Base-by-base conservation (phyloP, 495 filamentous ascomycete species). In the Penicillium roqueforti region DNA sequence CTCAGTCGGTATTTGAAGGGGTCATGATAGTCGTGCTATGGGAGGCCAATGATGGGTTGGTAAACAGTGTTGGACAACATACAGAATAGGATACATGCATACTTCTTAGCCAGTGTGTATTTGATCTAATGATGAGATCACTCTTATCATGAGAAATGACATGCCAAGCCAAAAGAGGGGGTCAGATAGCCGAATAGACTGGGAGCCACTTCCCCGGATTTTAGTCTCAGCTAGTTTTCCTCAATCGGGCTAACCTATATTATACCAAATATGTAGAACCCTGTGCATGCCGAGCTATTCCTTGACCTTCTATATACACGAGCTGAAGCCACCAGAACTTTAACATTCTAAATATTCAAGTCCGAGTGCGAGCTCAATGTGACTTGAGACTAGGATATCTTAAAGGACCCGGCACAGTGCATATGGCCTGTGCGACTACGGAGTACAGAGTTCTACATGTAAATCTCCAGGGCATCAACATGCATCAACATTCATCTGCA, bases 121-220 rank as follows among this genome's bases (percentile, higher is more conserved):
- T n/a, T n/a, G n/a, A n/a, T n/a, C n/a, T n/a, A n/a, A n/a, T 55
- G 38, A 48, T 59, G 52, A 56, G 47, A 52, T 59, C 52, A 59
- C 49, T 37, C 18, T 42, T 38, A 51, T 43, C 40, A 3, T 18
- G n/a, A n/a, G n/a, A n/a, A n/a, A n/a, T 23, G 28, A 34, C 31
- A 36, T 36, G 32, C 32, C 32, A 36, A 36, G 32, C 16, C 5
- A 36, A 38, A 38, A 34, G 29, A 34, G 47, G 47, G 47, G 32
- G 46, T 47, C 18, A 14, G 22, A 42, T 23, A 47, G 22, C 29
- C 47, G 40, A 54, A 37, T 45, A 44, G 39, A 48, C 23, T 22
- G 43, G 31, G 48, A 26, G 47, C 47, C 53, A 53, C 37, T 63
- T 57, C 57, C 60, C 60, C 60, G 57, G 60, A 63, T 63, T 63